Conservation (phyloP, 192 early-diverging fungal species). For the Paraglomus occultum region DNA sequence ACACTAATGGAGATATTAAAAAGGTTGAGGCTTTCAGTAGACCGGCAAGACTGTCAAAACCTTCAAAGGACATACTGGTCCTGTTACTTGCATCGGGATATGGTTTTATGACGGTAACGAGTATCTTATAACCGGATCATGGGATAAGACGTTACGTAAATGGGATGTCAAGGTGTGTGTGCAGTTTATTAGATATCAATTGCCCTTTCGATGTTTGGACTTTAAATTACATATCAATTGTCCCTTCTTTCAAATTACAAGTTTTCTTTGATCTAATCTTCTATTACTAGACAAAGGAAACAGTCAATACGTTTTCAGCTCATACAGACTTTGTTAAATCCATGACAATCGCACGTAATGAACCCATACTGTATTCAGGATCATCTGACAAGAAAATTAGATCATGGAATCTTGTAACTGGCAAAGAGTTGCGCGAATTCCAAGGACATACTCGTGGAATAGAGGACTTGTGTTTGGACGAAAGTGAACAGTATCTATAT, state of each 20-base stretch:
- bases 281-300: slow-evolving; percentile 52
- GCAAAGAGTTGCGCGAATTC: slow-evolving; percentile 43
- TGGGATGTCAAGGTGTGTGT: slow-evolving; percentile 72
- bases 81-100: slow-evolving; percentile 64
- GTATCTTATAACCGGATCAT: slow-evolving; percentile 83
- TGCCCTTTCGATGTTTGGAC: too few relatives aligned
- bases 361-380: slow-evolving; percentile 58
- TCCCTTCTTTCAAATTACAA: not conserved
- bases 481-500: slow-evolving; percentile 49
- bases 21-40: slow-evolving; percentile 29
- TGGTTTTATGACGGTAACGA: slow-evolving; percentile 47
- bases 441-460: slow-evolving; percentile 53
- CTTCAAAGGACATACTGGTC: slow-evolving; percentile 67
- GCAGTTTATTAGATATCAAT: not conserved
- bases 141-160: slow-evolving; percentile 88
- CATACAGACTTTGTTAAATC: slow-evolving; percentile 94
- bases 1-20: not conserved
- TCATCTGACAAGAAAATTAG: slow-evolving; percentile 83
- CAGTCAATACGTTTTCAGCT: slow-evolving; percentile 62
- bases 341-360: slow-evolving; percentile 47
- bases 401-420: slow-evolving; percentile 68
- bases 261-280: slow-evolving; percentile 7
- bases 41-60: slow-evolving; percentile 50
- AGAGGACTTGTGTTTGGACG: slow-evolving; percentile 51
- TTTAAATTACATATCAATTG: not conserved